Percentiles rank a stretch among this genome's conserved stretches.
Conservation (phyloP, 352 stramenopile species). For the Thalassiosira pacifica region DNA sequence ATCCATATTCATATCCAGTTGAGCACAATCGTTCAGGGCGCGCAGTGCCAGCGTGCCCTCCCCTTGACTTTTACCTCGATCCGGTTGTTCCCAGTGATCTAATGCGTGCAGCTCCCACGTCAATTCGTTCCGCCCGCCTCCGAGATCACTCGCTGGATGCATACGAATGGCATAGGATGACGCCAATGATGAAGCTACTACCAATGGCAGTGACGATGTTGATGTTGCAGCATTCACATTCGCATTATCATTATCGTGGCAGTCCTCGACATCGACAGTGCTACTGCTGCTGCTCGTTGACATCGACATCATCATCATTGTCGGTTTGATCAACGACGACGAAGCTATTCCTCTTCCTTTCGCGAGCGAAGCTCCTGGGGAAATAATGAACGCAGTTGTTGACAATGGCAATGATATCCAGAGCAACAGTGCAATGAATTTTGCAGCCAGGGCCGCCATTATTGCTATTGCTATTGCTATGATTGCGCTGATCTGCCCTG, state of each 20-base stretch:
- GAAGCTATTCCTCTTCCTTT: background rate
- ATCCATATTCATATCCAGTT: background rate
- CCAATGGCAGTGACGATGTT: background rate
- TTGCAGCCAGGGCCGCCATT: background rate
- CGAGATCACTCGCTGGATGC: background rate
- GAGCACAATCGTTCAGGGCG: constrained; percentile 29
- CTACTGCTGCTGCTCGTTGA: background rate
- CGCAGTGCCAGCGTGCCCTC: constrained; percentile 18
- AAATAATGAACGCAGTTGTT: background rate
- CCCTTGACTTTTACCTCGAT: background rate
- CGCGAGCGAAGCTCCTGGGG: background rate
- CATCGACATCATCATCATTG: background rate
- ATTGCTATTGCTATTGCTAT: background rate
- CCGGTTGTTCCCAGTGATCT: constrained; percentile 20
- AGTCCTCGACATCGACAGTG: too few species aligned
- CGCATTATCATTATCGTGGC: background rate
- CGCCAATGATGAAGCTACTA: constrained; percentile 31
- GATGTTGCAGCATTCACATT: background rate
- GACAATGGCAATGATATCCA: constrained; percentile 1
- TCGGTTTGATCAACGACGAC: background rate
- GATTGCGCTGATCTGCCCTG: background rate
- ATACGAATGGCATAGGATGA: constrained; percentile 44
- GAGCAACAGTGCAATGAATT: background rate
- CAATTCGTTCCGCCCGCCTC: constrained; percentile 3
- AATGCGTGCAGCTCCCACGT: constrained; percentile 38